Evolutionary conservation across 2,329 filamentous ascomycete genomes (phyloP), one percentile per base, ranked within the genome.

Genomic region (Acephala macrosclerotiorum): DNA sequence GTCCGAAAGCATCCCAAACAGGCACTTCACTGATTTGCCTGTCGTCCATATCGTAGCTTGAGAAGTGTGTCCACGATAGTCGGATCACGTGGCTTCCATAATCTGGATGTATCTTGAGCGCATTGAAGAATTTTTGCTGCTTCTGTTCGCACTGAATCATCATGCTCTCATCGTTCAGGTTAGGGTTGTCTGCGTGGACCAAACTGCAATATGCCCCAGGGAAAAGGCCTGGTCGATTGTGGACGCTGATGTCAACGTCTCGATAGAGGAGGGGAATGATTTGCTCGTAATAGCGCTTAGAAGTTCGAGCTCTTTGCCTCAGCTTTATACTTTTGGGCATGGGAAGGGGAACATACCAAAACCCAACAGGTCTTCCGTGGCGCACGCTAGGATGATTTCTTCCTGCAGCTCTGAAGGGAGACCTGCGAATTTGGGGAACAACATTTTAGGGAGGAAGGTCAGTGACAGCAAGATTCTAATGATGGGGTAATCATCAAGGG

Each of bases 61-160:
- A 38, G 33, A 61, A 42, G 53, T 55, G 51, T 33, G 59, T 61
- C 59, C 47, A 61, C 18, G 59, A 51, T 7, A 61, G 22, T 29
- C 36, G 33, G 11, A 40, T 26, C 22, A 61, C 59, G 16, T n/a
- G 20, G 2, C 16, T 3, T 42, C 45, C 59, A 12, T 42, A 42
- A 6, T 40, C 14, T 3, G 45, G 47, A 20, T 40, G 45, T 12
- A 42, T 1, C 25, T 42, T 55, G 14, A 61, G 12, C 12, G 47
- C 20, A 25, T 26, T 9, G 6, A 61, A 3, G 14, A 61, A 61
- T 20, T 40, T 20, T 1, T 40, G 26, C 12, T 61, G 59, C 12
- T 16, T 55, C 5, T 55, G 49, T 12, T 29, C 49, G 25, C 49
- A 55, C 14, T 14, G 11, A 2, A 4, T 6, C n/a, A 12, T n/a